Evolutionary conservation across 129 eudicot genomes (phyloP).

Genomic region (Flaveria ramosissima): DNA sequence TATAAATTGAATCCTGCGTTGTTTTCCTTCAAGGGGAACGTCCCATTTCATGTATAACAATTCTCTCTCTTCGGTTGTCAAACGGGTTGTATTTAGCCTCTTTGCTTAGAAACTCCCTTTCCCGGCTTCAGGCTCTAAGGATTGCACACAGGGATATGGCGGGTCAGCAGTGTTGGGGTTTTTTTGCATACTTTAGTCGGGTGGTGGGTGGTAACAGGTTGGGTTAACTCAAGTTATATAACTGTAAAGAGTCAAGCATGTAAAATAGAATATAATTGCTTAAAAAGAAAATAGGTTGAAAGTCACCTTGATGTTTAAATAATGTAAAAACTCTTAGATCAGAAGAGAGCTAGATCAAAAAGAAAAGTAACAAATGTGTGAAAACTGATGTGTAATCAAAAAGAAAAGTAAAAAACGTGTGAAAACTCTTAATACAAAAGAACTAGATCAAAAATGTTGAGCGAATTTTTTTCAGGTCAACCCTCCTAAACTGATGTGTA

Average conservation of each 20-base stretch:
- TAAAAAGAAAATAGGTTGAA: not conserved
- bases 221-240: not conserved
- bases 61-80: constrained; percentile 78
- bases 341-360: not conserved
- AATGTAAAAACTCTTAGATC: not conserved
- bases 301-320: not conserved
- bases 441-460: not conserved
- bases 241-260: not conserved
- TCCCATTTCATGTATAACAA: constrained; percentile 83
- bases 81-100: constrained; percentile 66
- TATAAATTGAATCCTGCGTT: constrained; percentile 79
- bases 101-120: constrained; percentile 86
- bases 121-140: constrained; percentile 79
- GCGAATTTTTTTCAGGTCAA: not conserved
- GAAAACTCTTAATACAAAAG: not conserved
- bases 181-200: not conserved
- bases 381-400: too few relatives aligned
- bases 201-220: not conserved
- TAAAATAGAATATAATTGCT: not conserved
- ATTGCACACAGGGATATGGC: constrained; percentile 39
- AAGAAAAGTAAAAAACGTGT: too few relatives aligned
- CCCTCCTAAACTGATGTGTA: not conserved
- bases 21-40: constrained; percentile 88
- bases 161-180: too few relatives aligned
- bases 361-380: not conserved